phyloP scores from a whole-genome alignment of 2,329 filamentous ascomycete genomes.

The Epichloe sibirici region DNA sequence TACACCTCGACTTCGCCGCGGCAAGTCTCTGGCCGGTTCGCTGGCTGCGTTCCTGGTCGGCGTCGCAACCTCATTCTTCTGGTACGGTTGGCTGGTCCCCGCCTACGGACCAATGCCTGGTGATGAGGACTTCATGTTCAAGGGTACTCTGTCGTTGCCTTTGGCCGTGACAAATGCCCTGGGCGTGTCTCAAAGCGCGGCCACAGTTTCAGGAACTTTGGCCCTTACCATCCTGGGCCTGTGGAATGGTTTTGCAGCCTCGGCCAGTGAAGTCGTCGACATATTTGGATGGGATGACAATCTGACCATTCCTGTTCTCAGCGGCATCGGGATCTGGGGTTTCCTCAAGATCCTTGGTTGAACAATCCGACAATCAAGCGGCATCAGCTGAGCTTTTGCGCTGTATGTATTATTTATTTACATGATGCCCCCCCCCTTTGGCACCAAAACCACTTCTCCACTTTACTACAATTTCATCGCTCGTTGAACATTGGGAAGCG shows the following conservation, averaged over 20 bases:
- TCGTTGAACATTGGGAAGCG: not conserved
- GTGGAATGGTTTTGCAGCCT: slow-evolving; percentile 79
- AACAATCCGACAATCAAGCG: slow-evolving; percentile 1
- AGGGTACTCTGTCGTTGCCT: slow-evolving; percentile 62
- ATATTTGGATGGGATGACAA: slow-evolving; percentile 95
- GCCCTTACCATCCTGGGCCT: slow-evolving; percentile 74
- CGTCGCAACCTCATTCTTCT: slow-evolving; percentile 68
- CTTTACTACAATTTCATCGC: not conserved
- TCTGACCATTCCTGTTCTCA: slow-evolving; percentile 86
- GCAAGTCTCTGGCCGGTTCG: slow-evolving; percentile 87
- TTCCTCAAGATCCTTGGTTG: slow-evolving; percentile 80
- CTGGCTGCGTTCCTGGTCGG: slow-evolving; percentile 74
- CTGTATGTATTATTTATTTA: no score
- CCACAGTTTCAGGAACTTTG: slow-evolving; percentile 53
- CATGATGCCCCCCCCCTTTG: not conserved
- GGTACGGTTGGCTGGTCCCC: slow-evolving; percentile 80
- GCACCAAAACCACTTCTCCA: not conserved
- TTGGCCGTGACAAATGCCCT: slow-evolving; percentile 42
- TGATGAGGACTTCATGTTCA: slow-evolving; percentile 66
- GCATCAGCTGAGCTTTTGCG: not conserved
- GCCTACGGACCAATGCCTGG: slow-evolving; percentile 52
- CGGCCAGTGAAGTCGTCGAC: slow-evolving; percentile 81
- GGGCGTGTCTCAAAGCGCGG: slow-evolving; percentile 45
- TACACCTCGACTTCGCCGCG: slow-evolving; percentile 70
- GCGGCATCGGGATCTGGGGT: slow-evolving; percentile 77